phyloP scores from a whole-genome alignment of 305 asterid genomes.

The Striga hermonthica region DNA sequence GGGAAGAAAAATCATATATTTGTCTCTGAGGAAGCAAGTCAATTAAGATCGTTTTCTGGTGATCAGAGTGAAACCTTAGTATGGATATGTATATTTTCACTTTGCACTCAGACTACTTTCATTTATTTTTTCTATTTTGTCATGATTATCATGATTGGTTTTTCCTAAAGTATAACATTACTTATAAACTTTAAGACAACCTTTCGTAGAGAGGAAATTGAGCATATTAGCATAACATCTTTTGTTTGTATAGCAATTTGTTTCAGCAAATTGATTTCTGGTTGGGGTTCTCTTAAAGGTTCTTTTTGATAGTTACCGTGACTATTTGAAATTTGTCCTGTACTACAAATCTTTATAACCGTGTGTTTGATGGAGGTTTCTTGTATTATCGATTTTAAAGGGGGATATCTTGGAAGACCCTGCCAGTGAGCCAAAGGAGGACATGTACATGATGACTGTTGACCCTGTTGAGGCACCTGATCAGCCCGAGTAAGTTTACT shows the following conservation, averaged over 20 bases:
- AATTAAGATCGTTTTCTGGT: neutral
- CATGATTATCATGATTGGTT: neutral
- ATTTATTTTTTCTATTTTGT: neutral
- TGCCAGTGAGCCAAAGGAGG: constrained; percentile 82
- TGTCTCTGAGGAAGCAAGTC: neutral
- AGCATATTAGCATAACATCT: too few species aligned
- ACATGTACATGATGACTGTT: constrained; percentile 85
- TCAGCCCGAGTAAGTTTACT: constrained; percentile 55
- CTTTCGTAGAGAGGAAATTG: neutral
- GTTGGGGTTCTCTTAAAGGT: neutral
- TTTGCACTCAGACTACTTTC: neutral
- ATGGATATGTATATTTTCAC: constrained; percentile 2
- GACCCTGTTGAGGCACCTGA: constrained; percentile 79
- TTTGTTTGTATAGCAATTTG: neutral
- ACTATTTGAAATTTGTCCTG: neutral
- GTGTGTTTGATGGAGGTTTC: neutral
- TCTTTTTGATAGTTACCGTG: neutral
- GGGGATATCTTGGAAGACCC: constrained; percentile 95
- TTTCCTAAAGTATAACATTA: neutral
- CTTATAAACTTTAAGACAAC: neutral
- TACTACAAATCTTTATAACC: neutral
- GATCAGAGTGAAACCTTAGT: constrained; percentile 9
- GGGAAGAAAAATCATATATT: neutral
- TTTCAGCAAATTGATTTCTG: neutral
- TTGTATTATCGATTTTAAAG: constrained; percentile 35